phyloP scores from a whole-genome alignment of 202 grass and related monocot genomes.

The Alloteropsis angusta region DNA sequence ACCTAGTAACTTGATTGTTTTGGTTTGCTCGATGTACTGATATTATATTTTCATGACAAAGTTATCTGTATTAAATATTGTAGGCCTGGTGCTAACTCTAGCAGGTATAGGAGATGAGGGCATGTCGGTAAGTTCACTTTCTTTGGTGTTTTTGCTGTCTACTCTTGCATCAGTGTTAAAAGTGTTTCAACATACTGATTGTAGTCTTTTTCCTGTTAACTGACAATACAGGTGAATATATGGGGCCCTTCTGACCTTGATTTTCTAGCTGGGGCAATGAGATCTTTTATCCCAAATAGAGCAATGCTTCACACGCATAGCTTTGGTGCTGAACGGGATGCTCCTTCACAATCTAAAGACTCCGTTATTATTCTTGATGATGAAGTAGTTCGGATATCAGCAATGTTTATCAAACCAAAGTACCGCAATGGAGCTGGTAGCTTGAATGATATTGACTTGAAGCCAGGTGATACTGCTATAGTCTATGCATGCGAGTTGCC shows the following conservation, averaged over 20 bases:
- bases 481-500: slow-evolving; percentile 84
- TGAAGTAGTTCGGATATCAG: slow-evolving; percentile 83
- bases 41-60: slow-evolving; percentile 16
- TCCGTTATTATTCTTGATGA: slow-evolving; percentile 70
- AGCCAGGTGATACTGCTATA: slow-evolving; percentile 78
- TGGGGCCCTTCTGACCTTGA: slow-evolving; percentile 95
- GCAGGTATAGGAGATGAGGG: slow-evolving; percentile 92
- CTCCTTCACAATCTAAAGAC: slow-evolving; percentile 32
- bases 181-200: slow-evolving; percentile 4
- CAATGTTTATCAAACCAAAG: slow-evolving; percentile 67
- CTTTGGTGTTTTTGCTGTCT: slow-evolving; percentile 2
- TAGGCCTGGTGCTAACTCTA: slow-evolving; percentile 84
- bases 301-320: slow-evolving; percentile 94
- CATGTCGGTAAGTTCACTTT: slow-evolving; percentile 68
- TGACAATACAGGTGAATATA: slow-evolving; percentile 65
- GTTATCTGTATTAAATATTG: slow-evolving; percentile 6
- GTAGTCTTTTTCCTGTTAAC: slow-evolving; percentile 5
- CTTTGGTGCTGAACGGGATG: slow-evolving; percentile 43
- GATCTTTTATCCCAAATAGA: slow-evolving; percentile 84
- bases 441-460: slow-evolving; percentile 33
- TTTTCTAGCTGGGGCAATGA: slow-evolving; percentile 75
- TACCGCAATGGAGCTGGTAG: slow-evolving; percentile 32
- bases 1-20: neutral
- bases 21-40: neutral
- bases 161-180: slow-evolving; percentile 4